Conservation (phyloP, 805 yeast species). For the Cyberlindnera japonica region DNA sequence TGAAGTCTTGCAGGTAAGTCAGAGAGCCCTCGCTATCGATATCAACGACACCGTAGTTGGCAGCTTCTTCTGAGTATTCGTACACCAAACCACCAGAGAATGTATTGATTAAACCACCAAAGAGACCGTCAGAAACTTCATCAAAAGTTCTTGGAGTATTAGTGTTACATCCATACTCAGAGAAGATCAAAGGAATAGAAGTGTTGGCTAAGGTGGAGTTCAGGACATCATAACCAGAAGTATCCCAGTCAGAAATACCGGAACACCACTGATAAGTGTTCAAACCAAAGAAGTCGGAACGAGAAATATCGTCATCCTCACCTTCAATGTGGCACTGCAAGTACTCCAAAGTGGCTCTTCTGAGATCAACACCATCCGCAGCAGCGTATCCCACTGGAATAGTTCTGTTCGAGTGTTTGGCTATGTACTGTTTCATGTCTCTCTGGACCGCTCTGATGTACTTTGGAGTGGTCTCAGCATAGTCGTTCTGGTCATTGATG, state of each 20-base stretch:
- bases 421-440: slow-evolving; percentile 82
- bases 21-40: slow-evolving; percentile 43
- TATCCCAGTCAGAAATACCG: slow-evolving; percentile 56
- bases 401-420: slow-evolving; percentile 61
- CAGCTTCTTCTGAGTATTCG: slow-evolving; percentile 76
- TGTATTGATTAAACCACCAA: slow-evolving; percentile 59
- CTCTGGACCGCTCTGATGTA: slow-evolving; percentile 89
- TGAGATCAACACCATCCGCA: slow-evolving; percentile 71
- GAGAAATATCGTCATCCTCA: slow-evolving; percentile 49
- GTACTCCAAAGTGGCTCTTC: slow-evolving; percentile 73
- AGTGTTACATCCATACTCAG: slow-evolving; percentile 83
- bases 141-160: slow-evolving; percentile 78
- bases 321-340: slow-evolving; percentile 74
- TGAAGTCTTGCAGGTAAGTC: slow-evolving; percentile 45
- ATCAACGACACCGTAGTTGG: slow-evolving; percentile 73
- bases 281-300: slow-evolving; percentile 88
- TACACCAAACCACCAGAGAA: slow-evolving; percentile 93
- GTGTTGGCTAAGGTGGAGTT: slow-evolving; percentile 55
- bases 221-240: slow-evolving; percentile 66
- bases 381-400: slow-evolving; percentile 97
- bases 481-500: slow-evolving; percentile 69
- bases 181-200: slow-evolving; percentile 63
- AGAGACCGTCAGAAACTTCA: slow-evolving; percentile 67
- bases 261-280: slow-evolving; percentile 98
- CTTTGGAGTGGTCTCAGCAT: slow-evolving; percentile 60